Evolutionary conservation across 768 basidiomycete species (phyloP), one percentile per base, ranked within the genome.

Genomic region (Paxillus involutus): DNA sequence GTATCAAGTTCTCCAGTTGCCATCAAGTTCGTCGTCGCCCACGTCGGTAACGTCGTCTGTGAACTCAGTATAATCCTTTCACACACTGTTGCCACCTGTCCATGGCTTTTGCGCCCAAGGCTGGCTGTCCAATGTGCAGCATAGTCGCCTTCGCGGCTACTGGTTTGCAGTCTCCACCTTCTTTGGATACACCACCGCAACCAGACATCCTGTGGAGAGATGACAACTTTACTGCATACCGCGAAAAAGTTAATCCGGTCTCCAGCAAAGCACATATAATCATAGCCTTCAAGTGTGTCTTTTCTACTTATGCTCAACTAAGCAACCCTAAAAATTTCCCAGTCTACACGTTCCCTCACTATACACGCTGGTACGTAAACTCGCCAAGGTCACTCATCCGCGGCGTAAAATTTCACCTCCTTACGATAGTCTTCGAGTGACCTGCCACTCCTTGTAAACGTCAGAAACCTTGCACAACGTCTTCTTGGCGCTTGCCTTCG

Each of bases 291-390:
- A 90, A 90, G 89, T 88, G 58, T 44, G 84, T 76, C 6, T 48
- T 42, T 52, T 29, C n/a, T n/a, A n/a, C n/a, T n/a, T n/a, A 52
- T 16, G 4, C 26, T 17, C 64, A 89, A 86, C 66, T 73, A 88
- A 40, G 87, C 39, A n/a, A 60, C 55, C 47, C 56, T 43, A 51
- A 52, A 43, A 51, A n/a, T 56, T 17, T 50, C 37, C 19, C 65
- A 90, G 89, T 67, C 75, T 89, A 36, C 88, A 91, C 71, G 86
- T 91, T 50, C 86, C 88, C 24, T 90, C 87, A 57, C 78, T 89
- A 68, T 90, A 90, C 67, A 80, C 77, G 37, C 78, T 90, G 51
- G 86, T 88, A 65, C 43, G 86, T 79, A 51, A 47, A 41, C 30
- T 16, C 2, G 2, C 19, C 21, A 17, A 51, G 14, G 3, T 17